phyloP scores from a whole-genome alignment of 2,329 filamentous ascomycete genomes.

The Microsporum ferrugineum region DNA sequence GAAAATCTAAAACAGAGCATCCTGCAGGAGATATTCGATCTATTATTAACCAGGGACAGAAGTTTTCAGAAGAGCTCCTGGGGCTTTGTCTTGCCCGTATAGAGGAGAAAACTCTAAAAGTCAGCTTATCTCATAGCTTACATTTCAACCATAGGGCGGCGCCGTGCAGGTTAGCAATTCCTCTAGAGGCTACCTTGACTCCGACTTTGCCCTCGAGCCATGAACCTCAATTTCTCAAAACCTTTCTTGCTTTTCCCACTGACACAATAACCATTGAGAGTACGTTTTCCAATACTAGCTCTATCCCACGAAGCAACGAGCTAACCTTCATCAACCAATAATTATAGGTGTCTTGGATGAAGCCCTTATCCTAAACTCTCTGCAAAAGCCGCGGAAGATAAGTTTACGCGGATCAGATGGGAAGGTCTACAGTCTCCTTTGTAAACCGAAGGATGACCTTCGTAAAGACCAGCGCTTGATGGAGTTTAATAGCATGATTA shows the following conservation, averaged over 20 bases:
- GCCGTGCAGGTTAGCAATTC: conserved; percentile 77
- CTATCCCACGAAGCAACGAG: not conserved
- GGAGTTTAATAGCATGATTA: conserved; percentile 99
- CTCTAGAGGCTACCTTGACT: conserved; percentile 72
- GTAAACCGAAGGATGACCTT: conserved; percentile 96
- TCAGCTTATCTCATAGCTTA: conserved; percentile 67
- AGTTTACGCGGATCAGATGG: conserved; percentile 83
- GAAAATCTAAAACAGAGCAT: conserved; percentile 34
- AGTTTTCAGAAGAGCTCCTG: conserved; percentile 70
- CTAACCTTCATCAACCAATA: conserved; percentile 14
- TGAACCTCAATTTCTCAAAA: conserved; percentile 52
- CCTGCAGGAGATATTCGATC: conserved; percentile 50
- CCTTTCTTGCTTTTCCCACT: conserved; percentile 73
- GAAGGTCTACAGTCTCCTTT: conserved; percentile 74
- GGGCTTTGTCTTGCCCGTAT: conserved; percentile 69
- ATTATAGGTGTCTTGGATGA: conserved; percentile 60
- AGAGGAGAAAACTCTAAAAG: conserved; percentile 53
- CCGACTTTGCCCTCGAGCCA: conserved; percentile 64
- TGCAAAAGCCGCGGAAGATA: conserved; percentile 84
- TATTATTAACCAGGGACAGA: conserved; percentile 68
- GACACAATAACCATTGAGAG: conserved; percentile 70
- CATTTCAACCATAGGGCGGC: conserved; percentile 73
- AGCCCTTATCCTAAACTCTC: conserved; percentile 76
- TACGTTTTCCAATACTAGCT: conserved; percentile 18
- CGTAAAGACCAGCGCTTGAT: conserved; percentile 95